phyloP scores from a whole-genome alignment of 1,139 yeast species.

The Arxiozyma telluris region DNA sequence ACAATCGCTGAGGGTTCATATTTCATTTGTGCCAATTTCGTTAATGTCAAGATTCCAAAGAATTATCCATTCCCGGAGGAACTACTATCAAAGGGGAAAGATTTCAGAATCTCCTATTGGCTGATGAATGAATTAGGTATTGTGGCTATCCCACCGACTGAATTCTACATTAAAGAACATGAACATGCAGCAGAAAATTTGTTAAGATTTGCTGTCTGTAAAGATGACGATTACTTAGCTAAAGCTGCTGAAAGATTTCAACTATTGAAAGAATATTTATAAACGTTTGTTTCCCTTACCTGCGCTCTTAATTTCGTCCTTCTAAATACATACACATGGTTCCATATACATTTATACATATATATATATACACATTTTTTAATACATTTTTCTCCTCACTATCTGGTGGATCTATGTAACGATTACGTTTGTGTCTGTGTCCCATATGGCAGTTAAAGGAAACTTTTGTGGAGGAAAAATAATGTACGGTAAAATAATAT shows the following conservation, averaged over 20 bases:
- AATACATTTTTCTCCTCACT: too few relatives aligned
- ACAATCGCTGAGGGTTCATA: constrained; percentile 90
- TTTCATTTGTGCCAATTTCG: constrained; percentile 78
- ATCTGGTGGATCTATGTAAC: too few relatives aligned
- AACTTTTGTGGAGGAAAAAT: too few relatives aligned
- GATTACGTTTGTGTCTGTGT: too few relatives aligned
- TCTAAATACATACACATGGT: background rate
- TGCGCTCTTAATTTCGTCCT: too few relatives aligned
- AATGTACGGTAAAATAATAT: too few relatives aligned
- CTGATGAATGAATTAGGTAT: constrained; percentile 85
- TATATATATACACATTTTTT: too few relatives aligned
- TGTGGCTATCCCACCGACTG: constrained; percentile 94
- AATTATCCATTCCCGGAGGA: constrained; percentile 66
- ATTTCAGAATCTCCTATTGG: constrained; percentile 88
- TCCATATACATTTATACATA: background rate
- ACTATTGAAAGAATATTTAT: constrained; percentile 56
- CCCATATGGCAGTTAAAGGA: too few relatives aligned
- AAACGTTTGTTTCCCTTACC: background rate
- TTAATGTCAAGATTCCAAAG: constrained; percentile 68
- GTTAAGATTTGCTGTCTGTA: constrained; percentile 91
- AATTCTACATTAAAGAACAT: constrained; percentile 64
- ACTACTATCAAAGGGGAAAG: constrained; percentile 60
- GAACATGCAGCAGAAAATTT: constrained; percentile 75
- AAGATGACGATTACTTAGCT: constrained; percentile 68
- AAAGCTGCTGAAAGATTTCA: constrained; percentile 74